Evolutionary conservation across 2,329 filamentous ascomycete species (phyloP).

Genomic region (Hypocrella siamensis): DNA sequence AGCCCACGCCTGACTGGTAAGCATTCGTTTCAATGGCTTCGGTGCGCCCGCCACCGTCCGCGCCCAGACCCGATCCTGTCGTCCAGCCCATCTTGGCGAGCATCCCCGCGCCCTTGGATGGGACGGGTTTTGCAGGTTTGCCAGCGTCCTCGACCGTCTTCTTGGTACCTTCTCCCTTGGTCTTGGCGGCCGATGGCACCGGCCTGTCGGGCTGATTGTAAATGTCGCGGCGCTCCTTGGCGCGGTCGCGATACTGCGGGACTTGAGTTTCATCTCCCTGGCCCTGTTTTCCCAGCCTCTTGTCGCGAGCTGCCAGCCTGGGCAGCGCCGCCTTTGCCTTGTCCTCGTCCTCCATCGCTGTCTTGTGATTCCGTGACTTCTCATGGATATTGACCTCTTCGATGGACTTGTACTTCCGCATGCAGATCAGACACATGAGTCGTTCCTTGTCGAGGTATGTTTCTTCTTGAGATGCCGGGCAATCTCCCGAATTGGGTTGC

Average conservation of each 20-base stretch:
- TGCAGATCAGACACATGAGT: conserved; percentile 28
- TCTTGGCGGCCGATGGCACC: conserved; percentile 16
- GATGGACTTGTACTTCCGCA: conserved; percentile 28
- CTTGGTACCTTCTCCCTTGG: conserved; percentile 14
- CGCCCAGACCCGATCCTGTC: conserved; percentile 48
- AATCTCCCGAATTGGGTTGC: not conserved
- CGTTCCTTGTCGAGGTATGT: conserved; percentile 45
- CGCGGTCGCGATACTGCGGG: conserved; percentile 46
- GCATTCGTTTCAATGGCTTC: conserved; percentile 48
- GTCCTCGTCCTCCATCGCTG: conserved; percentile 21
- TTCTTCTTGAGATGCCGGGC: conserved; percentile 5
- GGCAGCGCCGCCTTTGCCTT: conserved; percentile 33
- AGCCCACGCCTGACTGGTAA: conserved; percentile 52
- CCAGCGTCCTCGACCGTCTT: conserved; percentile 7
- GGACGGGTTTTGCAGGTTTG: conserved; percentile 14
- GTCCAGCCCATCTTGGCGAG: conserved; percentile 62
- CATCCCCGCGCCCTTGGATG: conserved; percentile 50
- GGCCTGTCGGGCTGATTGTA: conserved; percentile 46
- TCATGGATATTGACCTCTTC: conserved; percentile 27
- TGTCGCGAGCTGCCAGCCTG: conserved; percentile 22
- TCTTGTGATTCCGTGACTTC: conserved; percentile 24
- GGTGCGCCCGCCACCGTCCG: conserved; percentile 44
- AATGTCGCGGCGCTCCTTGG: conserved; percentile 47
- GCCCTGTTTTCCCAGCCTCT: conserved; percentile 14
- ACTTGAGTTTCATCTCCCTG: conserved; percentile 6